Conservation (phyloP, 2,329 filamentous ascomycete species). For the Pseudogymnoascus verrucosus region DNA sequence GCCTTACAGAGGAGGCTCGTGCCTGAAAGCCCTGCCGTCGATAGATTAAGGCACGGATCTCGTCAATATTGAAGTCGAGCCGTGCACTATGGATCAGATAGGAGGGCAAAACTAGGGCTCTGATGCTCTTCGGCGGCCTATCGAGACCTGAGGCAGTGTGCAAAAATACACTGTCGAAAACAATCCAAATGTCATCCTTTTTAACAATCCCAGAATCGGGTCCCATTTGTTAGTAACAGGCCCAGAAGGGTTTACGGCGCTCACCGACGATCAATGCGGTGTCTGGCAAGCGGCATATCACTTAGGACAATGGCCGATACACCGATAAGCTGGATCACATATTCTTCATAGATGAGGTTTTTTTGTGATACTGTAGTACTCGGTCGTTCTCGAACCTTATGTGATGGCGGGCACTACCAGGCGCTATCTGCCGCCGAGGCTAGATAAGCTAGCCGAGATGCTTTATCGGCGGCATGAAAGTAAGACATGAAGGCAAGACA, state of each 20-base stretch:
- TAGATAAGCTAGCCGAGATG: not conserved
- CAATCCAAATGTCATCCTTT: not conserved
- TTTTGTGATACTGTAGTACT: not conserved
- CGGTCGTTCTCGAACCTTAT: not conserved
- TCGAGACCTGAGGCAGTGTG: not conserved
- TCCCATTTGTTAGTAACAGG: not conserved
- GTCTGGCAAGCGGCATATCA: not conserved
- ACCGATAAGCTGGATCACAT: not conserved
- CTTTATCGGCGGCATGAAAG: not conserved
- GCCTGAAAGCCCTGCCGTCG: not conserved
- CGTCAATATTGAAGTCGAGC: not conserved
- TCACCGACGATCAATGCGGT: not conserved
- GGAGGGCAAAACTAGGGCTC: not conserved
- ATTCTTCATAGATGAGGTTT: not conserved
- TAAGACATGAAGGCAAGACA: not conserved
- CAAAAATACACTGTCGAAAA: not conserved
- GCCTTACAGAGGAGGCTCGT: not conserved
- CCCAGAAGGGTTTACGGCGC: not conserved
- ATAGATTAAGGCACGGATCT: conserved; percentile 1
- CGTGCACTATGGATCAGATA: not conserved
- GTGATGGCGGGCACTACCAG: not conserved
- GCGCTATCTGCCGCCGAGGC: not conserved
- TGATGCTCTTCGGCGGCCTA: not conserved
- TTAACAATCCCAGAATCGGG: not conserved
- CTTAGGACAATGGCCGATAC: not conserved